These are phyloP conservation scores for Blastomyces parvus DNA, from an alignment of 2,329 filamentous ascomycete species.

Conservation along the genomic window DNA sequence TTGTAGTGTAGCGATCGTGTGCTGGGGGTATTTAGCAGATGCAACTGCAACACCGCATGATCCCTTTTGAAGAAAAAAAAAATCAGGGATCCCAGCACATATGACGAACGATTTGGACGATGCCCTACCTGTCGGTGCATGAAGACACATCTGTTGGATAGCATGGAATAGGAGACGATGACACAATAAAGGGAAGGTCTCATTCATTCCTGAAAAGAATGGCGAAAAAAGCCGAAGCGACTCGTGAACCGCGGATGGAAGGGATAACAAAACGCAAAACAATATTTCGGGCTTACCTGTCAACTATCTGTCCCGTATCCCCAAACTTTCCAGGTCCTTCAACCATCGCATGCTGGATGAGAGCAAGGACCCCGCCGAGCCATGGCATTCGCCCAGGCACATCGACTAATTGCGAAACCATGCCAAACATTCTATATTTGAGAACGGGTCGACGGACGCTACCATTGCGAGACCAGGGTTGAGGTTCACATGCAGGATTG, in stretches of 20 bases:
- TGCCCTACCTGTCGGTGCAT: conserved; percentile 4
- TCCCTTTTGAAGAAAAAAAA: neutral
- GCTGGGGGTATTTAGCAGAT: conserved; percentile 11
- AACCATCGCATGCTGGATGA: conserved; percentile 65
- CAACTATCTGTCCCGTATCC: conserved; percentile 64
- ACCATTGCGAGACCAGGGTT: conserved; percentile 23
- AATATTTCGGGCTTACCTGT: conserved; percentile 64
- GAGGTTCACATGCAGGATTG: conserved; percentile 23
- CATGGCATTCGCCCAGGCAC: conserved; percentile 80
- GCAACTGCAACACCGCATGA: conserved; percentile 9
- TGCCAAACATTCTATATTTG: conserved; percentile 67
- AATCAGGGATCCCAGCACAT: neutral
- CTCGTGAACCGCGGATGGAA: neutral
- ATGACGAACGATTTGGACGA: neutral
- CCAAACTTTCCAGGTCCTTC: conserved; percentile 67
- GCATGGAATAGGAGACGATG: neutral
- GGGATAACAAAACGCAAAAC: conserved; percentile 12
- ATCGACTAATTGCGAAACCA: conserved; percentile 62
- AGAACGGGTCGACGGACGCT: conserved; percentile 53
- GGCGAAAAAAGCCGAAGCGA: conserved; percentile 15
- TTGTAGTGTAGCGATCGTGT: conserved; percentile 20
- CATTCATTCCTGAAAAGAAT: conserved; percentile 10
- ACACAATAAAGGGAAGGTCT: conserved; percentile 6
- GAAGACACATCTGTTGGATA: conserved; percentile 1
- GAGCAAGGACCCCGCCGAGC: conserved; percentile 64